Evolutionary conservation across 805 yeast species (phyloP), one percentile per base, ranked within the genome.

Genomic region (Sungouiozyma intestinalis): DNA sequence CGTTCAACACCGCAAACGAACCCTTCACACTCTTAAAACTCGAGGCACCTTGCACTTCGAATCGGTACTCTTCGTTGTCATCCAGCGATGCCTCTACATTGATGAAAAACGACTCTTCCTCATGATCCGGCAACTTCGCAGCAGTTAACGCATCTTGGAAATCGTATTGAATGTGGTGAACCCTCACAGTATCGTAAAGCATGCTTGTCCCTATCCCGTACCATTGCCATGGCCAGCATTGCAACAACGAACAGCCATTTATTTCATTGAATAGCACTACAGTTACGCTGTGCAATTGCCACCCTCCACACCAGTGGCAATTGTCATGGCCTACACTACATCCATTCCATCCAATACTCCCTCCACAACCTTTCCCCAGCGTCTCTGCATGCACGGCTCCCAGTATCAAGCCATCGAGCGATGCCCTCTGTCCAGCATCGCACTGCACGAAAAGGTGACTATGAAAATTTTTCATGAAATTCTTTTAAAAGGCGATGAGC

Each of bases 141-240:
- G 72, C 78, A 0, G 48, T 38, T 14, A 74, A 57, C 6, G 68
- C 72, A 1, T 69, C 75, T 19, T 54, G 50, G 43, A 74, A 72
- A 6, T 69, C 56, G 3, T 68, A 62, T 54, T 77, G 81, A 3
- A 74, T 60, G n/a, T 59, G 58, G 20, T 50, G 48, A 16, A 51
- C 47, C 4, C 47, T 19, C n/a, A 39, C 36, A 9, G 11, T 38
- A 21, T 8, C 7, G 40, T 35, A 4, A 31, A 21, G n/a, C 29
- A 24, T 24, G 11, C 11, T 24, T 7, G n/a, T n/a, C n/a, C n/a
- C n/a, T n/a, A n/a, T n/a, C n/a, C n/a, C n/a, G n/a, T n/a, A n/a
- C n/a, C n/a, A n/a, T n/a, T n/a, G n/a, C n/a, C n/a, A n/a, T n/a
- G n/a, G n/a, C n/a, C n/a, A n/a, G n/a, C n/a, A n/a, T n/a, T n/a